Base-by-base conservation (phyloP, 306 rosid species). In the Calophaca sinica region DNA sequence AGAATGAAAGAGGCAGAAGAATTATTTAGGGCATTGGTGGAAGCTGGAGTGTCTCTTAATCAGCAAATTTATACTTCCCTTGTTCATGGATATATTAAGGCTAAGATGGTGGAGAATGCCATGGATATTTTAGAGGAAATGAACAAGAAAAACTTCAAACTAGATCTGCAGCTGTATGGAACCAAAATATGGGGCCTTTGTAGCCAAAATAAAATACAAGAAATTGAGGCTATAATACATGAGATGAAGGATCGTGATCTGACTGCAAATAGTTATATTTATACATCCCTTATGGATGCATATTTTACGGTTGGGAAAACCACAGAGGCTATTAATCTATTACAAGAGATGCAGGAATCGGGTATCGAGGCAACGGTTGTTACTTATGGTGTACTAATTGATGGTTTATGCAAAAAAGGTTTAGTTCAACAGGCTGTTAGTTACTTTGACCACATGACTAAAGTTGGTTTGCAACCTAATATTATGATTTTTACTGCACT, bases 351-450 rank as follows among this genome's bases (percentile, higher is more conserved):
- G 96, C 93, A 69, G 77, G 89, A 90, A 65, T 39, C 36, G 33
- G 89, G 88, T 68, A 62, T 90, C 13, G 90, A 91, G 83, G 68
- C 82, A 53, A 87, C 87, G 28, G 80, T 88, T 51, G 96, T 94
- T 67, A 94, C 96, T 4, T 94, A 81, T 74, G 88, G 97, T 77
- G 91, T 72, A n/a, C 82, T 94, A 71, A 88, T 91, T 60, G 90
- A 94, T 82, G 97, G 98, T 63, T 84, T 94, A 81, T 94, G 98
- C 90, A 91, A 89, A 80, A 79, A 66, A 66, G 97, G 97, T 68
- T 71, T 87, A 81, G 75, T 90, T 4, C 79, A 89, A 33, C 85
- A 87, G 84, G 97, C 98, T 67, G 41, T 83, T 76, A 73, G 63
- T 81, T 87, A 88, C 87, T 94, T 90, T 84, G 64, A 62, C 14